Conservation (phyloP, 2,329 filamentous ascomycete genomes). For the Ceratocystis lukuohia region DNA sequence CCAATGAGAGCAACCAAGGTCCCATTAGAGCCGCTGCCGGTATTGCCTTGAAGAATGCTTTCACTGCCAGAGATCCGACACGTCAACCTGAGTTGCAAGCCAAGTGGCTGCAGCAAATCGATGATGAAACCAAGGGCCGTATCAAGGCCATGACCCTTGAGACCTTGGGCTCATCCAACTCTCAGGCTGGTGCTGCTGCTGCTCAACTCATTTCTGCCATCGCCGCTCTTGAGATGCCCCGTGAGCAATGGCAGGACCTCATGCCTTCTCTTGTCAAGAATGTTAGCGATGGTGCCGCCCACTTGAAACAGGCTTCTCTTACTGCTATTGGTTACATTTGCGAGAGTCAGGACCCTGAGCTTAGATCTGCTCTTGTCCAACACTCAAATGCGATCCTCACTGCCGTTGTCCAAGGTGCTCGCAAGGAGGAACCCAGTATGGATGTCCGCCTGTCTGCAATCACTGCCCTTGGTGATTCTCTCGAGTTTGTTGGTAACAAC, state of each 20-base stretch:
- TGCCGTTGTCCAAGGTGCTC: constrained; percentile 90
- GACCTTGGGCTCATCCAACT: constrained; percentile 66
- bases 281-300: constrained; percentile 71
- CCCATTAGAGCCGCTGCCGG: constrained; percentile 87
- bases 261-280: constrained; percentile 83
- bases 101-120: constrained; percentile 81
- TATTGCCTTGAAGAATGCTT: constrained; percentile 95
- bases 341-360: constrained; percentile 80
- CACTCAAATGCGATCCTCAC: constrained; percentile 98
- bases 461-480: constrained; percentile 83
- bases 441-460: constrained; percentile 91
- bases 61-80: constrained; percentile 79
- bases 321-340: constrained; percentile 98
- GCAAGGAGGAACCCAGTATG: constrained; percentile 84
- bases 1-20: constrained; percentile 71
- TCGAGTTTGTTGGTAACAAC: constrained; percentile 95
- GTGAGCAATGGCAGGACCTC: constrained; percentile 84
- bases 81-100: constrained; percentile 81
- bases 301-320: constrained; percentile 87
- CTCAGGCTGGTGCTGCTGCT: constrained; percentile 73
- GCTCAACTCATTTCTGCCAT: constrained; percentile 94
- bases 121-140: constrained; percentile 65
- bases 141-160: constrained; percentile 86
- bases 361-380: constrained; percentile 63
- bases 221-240: constrained; percentile 84